These are phyloP conservation scores for Zostera marina DNA, from an alignment of 116 monocot genomes.

Conservation along the genomic window DNA sequence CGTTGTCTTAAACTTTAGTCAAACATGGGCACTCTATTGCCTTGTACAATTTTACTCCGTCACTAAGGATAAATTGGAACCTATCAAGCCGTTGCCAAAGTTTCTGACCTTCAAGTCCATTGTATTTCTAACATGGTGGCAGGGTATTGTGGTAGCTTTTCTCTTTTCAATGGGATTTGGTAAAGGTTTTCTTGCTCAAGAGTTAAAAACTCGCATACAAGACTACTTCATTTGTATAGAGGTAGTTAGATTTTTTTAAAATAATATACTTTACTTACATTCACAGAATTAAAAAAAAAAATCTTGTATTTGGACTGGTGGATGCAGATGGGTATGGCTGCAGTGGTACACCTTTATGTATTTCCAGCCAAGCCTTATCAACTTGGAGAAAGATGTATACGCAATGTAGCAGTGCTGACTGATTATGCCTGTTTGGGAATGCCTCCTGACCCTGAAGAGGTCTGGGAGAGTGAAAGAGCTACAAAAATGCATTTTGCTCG, in stretches of 20 bases:
- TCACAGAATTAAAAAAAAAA: too few relatives aligned
- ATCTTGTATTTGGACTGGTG: background rate
- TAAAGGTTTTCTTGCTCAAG: constrained; percentile 69
- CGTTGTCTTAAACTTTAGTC: constrained; percentile 91
- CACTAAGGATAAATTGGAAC: constrained; percentile 77
- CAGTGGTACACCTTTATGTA: constrained; percentile 79
- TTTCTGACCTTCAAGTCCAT: constrained; percentile 97
- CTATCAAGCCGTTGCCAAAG: constrained; percentile 85
- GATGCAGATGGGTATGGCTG: constrained; percentile 78
- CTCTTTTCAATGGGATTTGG: constrained; percentile 73
- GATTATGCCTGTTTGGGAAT: constrained; percentile 85
- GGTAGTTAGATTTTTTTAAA: constrained; percentile 19
- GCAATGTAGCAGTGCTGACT: constrained; percentile 68
- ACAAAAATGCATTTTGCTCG: constrained; percentile 30
- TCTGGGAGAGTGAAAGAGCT: constrained; percentile 51
- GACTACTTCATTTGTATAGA: constrained; percentile 98
- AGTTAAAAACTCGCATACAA: constrained; percentile 78
- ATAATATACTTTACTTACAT: background rate
- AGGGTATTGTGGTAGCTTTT: constrained; percentile 80
- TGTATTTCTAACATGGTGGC: constrained; percentile 99
- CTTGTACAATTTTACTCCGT: constrained; percentile 93
- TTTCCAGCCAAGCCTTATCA: constrained; percentile 80
- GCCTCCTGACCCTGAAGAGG: constrained; percentile 90
- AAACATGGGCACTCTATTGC: constrained; percentile 97
- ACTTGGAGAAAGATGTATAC: constrained; percentile 68